Base-by-base conservation (phyloP, 495 filamentous ascomycete genomes). In the Penicillium waksmanii region DNA sequence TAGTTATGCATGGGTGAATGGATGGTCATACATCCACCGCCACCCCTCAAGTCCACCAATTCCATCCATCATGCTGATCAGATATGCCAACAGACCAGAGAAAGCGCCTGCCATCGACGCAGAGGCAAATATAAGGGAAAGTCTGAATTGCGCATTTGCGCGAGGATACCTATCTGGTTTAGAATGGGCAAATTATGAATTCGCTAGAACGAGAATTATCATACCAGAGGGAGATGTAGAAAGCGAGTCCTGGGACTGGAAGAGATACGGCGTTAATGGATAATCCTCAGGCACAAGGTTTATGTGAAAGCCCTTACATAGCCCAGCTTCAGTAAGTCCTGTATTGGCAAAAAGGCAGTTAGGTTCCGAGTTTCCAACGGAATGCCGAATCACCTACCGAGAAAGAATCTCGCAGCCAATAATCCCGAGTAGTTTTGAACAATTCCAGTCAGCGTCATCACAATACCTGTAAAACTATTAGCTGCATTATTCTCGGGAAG, bases 361-460 rank as follows among this genome's bases (percentile, higher is more conserved):
- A 0, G 27, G 19, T 27, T 7, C 15, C 3, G 12, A 40, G 33
- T 33, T 17, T 5, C 11, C 5, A 34, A 12, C 9, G 2, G 6
- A 18, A 33, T 3, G 5, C 13, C 25, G 27, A 38, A 31, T 9
- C 5, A 67, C 70, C 11, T 80, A 62, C 90, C 90, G 3, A 94
- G 77, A 67, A 93, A 88, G 77, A 93, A 93, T 11, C 87, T 80
- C 2, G 88, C 88, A 3, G 84, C 77, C 6, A 93, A 72, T 3
- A 95, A 76, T 17, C 91, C 89, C 21, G 71, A 72, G 69, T 87
- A 93, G 62, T 82, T 90, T 57, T 84, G 73, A 9, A 89, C 86
- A 1, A 95, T 70, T 4, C 90, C 91, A 67, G 92, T 89, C 56
- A 84, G 80, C 3, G 84, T 77, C 11, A 85, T 87, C 9, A 85